Base-by-base conservation (phyloP, 2,329 filamentous ascomycete species). In the Colletotrichum acutatum region DNA sequence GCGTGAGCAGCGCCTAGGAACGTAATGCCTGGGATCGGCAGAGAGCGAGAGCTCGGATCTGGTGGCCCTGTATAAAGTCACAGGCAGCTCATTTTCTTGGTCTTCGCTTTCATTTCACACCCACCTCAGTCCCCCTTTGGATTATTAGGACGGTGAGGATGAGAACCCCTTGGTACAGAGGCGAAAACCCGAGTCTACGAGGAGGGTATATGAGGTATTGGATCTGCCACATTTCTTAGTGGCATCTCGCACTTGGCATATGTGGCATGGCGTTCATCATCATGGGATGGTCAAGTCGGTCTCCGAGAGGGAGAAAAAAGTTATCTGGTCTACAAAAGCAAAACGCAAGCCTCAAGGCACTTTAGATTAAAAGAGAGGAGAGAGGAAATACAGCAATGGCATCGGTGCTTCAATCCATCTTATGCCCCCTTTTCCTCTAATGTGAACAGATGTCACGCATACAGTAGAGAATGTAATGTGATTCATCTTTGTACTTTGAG, bases 201-300 rank as follows among this genome's bases (percentile, higher is more conserved):
- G 14, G 24, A 63, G 12, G 53, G 16, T 16, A 19, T 19, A 24
- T 63, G 26, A 26, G 11, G 28, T 53, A 32, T 53, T 7, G 5
- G n/a, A 16, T n/a, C 12, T 63, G 28, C n/a, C 12, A 46, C 26
- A 2, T 34, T 19, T 22, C 57, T 30, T 16, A 19, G 7, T 49
- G 42, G 8, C 22, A n/a, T 49, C 19, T 37, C 66, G 42, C n/a
- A 63, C 53, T 42, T 59, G 53, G 70, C 66, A 64, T 63, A 56
- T 66, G 42, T 32, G 69, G 34, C 66, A 56, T 22, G 70, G 70
- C 66, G 70, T 69, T 72, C 16, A 32, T 72, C 16, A 32, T 34
- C 34, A 62, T 24, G 58, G 42, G 28, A 68, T 37, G n/a, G 16
- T 49, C 42, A 22, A 22, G 52, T 62, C n/a, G 46, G 60, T 53